Percentiles rank a stretch among this genome's conserved stretches.
These are phyloP conservation scores for Vicia villosa DNA, from an alignment of 306 rosid species.

Conservation along the genomic window DNA sequence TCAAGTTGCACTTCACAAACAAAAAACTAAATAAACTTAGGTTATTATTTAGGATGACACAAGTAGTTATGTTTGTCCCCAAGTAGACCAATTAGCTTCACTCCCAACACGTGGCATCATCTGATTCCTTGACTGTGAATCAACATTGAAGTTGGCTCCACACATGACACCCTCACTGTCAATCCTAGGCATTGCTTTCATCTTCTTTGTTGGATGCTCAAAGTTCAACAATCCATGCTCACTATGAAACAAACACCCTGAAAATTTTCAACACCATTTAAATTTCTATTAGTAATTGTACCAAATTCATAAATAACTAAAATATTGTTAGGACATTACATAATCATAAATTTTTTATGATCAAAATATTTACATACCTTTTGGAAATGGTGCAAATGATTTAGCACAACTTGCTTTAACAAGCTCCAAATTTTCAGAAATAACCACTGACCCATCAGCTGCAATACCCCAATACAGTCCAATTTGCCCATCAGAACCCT, in stretches of 20 bases:
- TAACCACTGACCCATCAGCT: constrained; percentile 75
- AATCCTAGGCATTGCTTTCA: constrained; percentile 93
- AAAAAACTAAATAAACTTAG: background rate
- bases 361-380: constrained; percentile 49
- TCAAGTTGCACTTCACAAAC: too few species aligned
- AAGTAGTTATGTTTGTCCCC: constrained; percentile 45
- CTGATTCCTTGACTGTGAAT: constrained; percentile 60
- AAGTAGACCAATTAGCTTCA: constrained; percentile 87
- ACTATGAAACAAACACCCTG: constrained; percentile 94
- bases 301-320: too few species aligned
- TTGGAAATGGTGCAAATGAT: constrained; percentile 92
- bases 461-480: constrained; percentile 83
- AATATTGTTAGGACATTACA: too few species aligned
- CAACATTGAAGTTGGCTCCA: constrained; percentile 92
- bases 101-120: constrained; percentile 97
- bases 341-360: too few species aligned
- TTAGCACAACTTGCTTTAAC: constrained; percentile 83
- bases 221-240: constrained; percentile 75
- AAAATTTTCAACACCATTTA: too few species aligned
- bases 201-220: constrained; percentile 85
- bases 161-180: constrained; percentile 94
- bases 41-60: background rate
- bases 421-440: constrained; percentile 71
- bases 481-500: constrained; percentile 74
- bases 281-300: too few species aligned